A percentile compares a stretch with the other conserved stretches of the same genome.
Evolutionary conservation across 225 moss, liverwort and hornwort species (phyloP).

Genomic region (Pleurozium schreberi): DNA sequence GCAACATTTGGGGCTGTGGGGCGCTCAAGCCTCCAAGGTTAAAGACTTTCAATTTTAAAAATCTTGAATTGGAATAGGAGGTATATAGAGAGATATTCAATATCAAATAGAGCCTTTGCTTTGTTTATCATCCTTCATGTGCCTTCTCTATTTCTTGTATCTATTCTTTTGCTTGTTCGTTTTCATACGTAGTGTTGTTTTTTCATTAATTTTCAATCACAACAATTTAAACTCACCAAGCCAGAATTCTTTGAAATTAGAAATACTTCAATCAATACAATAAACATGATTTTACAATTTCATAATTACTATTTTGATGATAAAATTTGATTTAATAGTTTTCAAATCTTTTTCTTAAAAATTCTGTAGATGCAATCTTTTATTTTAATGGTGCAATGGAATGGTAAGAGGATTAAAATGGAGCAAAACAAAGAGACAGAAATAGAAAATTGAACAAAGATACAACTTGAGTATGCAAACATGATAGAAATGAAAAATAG

Average conservation of each 20-base stretch:
- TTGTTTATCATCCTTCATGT: background rate
- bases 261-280: background rate
- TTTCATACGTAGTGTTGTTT: too few species aligned
- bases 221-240: background rate
- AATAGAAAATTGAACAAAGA: background rate
- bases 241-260: background rate
- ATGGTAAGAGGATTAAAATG: background rate
- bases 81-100: background rate
- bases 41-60: background rate
- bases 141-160: background rate
- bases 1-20: too few species aligned
- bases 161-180: too few species aligned
- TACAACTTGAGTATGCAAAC: background rate
- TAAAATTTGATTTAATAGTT: background rate
- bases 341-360: background rate
- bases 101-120: background rate
- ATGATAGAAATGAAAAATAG: background rate
- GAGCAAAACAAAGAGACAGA: background rate
- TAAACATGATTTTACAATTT: background rate
- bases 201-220: too few species aligned
- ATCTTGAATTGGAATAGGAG: too few species aligned
- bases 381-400: background rate
- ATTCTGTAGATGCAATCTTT: background rate
- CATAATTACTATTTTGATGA: background rate
- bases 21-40: too few species aligned